Conservation (phyloP, 2,329 filamentous ascomycete species). For the Tolypocladium endophyticum region DNA sequence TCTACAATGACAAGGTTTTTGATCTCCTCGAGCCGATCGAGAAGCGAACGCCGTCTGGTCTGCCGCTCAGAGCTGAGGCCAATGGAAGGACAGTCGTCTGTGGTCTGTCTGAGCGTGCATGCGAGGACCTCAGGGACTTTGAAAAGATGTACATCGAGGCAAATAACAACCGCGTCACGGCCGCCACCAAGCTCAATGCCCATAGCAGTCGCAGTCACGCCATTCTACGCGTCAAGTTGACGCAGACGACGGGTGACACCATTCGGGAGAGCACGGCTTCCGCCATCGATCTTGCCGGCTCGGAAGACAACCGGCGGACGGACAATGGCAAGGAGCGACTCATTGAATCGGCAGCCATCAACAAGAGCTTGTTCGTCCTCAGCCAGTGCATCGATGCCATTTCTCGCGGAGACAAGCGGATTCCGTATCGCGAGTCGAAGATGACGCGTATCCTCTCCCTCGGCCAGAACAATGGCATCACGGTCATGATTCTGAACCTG, state of each 20-base stretch:
- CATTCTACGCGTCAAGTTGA: conserved; percentile 81
- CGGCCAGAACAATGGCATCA: conserved; percentile 90
- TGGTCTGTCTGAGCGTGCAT: conserved; percentile 72
- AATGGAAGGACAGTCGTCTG: conserved; percentile 81
- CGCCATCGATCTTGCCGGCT: conserved; percentile 89
- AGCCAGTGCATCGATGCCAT: conserved; percentile 96
- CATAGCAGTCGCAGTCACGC: conserved; percentile 86
- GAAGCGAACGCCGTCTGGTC: conserved; percentile 69
- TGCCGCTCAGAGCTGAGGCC: conserved; percentile 77
- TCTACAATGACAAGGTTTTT: conserved; percentile 93
- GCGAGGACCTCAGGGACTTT: conserved; percentile 80
- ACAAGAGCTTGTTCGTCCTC: conserved; percentile 91
- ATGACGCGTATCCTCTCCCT: conserved; percentile 92
- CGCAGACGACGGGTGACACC: conserved; percentile 59
- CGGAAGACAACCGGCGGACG: conserved; percentile 88
- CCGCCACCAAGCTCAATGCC: conserved; percentile 83
- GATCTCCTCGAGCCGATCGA: conserved; percentile 83
- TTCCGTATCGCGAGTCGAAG: conserved; percentile 91
- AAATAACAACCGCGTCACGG: conserved; percentile 82
- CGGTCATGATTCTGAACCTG: conserved; percentile 92
- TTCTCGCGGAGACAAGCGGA: conserved; percentile 60
- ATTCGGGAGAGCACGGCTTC: conserved; percentile 73
- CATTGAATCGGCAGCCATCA: conserved; percentile 93
- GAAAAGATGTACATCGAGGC: conserved; percentile 84
- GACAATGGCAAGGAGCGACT: conserved; percentile 88